A percentile compares a stretch with the other conserved stretches of the same genome.
phyloP scores from a whole-genome alignment of 192 early-diverging fungal species.

The Polychytrium aggregatum region DNA sequence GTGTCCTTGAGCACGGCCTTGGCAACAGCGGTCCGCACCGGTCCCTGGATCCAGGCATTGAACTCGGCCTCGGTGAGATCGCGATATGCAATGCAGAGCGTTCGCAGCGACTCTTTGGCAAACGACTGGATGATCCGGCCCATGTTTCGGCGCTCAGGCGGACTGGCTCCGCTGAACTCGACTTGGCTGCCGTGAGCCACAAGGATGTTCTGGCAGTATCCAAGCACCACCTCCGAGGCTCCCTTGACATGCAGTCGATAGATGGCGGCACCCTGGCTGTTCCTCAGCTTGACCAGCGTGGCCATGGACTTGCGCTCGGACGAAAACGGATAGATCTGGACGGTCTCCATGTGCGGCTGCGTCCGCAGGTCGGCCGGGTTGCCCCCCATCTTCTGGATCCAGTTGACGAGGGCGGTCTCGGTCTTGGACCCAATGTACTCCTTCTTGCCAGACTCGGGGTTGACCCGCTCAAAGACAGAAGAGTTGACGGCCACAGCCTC shows the following conservation, averaged over 20 bases:
- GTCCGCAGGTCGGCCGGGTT: conserved; percentile 49
- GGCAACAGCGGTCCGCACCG: no score
- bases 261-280: conserved; percentile 11
- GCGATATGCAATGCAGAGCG: conserved; percentile 70
- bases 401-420: conserved; percentile 81
- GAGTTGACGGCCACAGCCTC: conserved; percentile 75
- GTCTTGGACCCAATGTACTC: conserved; percentile 83
- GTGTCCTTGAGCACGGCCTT: no score
- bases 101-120: conserved; percentile 74
- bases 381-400: conserved; percentile 53
- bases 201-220: no score
- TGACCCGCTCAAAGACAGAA: conserved; percentile 11
- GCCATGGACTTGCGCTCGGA: conserved; percentile 91
- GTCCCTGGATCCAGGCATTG: no score
- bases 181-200: no score
- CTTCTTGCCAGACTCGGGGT: conserved; percentile 9
- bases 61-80: no score
- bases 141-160: no score
- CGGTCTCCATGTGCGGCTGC: conserved; percentile 43
- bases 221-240: conserved; percentile 26
- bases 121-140: conserved; percentile 60
- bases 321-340: conserved; percentile 72
- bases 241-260: conserved; percentile 87
- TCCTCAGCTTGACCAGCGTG: conserved; percentile 57
- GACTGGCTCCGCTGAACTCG: no score